Base-by-base conservation (phyloP, 208 protist species). In the Leishmania tropica region DNA sequence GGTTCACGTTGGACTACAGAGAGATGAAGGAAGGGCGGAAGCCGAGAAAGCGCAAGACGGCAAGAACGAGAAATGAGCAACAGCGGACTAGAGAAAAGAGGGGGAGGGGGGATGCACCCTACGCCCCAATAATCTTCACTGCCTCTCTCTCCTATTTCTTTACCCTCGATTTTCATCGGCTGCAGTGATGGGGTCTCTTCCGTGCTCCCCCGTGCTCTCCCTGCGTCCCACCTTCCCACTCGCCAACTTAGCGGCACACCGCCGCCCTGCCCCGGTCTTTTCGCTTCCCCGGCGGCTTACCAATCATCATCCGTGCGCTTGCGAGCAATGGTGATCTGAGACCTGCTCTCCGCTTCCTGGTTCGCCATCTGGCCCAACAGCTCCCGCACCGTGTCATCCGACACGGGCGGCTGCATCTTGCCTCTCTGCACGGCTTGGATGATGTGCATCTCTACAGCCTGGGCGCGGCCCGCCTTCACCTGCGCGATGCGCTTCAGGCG, bases 251-350 rank as follows among this genome's bases (percentile, higher is more conserved):
- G 4, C 53, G 45, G 45, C 68, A 53, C 35, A 17, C 42, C 68
- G 11, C 28, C 11, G 21, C 28, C 24, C 35, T 31, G 28, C 7
- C 11, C 24, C 4, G 28, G 8, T 35, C 0, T 6, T 73, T 21
- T 42, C 4, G 6, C 37, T 15, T 47, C 37, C 1, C 62, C 13
- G 40, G 65, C 15, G 40, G 19, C 19, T 90, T 92, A 98, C 96
- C 96, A 98, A 81, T 98, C 96, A 68, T 97, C 95, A 87, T 96
- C 94, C 54, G 81, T 96, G 51, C 91, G 87, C 85, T 98, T 98
- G 47, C 95, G 90, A 10, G 91, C 89, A 81, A 98, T 96, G 28
- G 90, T 97, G 81, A 98, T 98, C 81, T 87, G 89, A 35, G 83
- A 86, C 82, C 91, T 92, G 51, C 76, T 67, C 76, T 92, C 93